Base-by-base conservation (phyloP, 2,329 filamentous ascomycete species). In the Exophiala oligosperma region DNA sequence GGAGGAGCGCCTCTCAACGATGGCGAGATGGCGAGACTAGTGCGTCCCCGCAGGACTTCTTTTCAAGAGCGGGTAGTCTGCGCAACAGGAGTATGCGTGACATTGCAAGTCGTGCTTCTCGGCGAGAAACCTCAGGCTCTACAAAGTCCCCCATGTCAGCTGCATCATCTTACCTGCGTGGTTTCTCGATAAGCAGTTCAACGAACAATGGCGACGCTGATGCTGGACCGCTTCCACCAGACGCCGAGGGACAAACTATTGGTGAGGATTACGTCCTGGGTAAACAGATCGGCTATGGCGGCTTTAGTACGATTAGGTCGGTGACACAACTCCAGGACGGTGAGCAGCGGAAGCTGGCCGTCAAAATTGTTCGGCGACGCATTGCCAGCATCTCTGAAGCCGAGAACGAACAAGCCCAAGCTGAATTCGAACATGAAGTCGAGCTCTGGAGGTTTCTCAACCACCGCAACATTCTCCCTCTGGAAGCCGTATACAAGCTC, bases 351-450 rank as follows among this genome's bases (percentile, higher is more conserved):
- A 71, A 70, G 17, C 69, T 76, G 7, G 86, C 86, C 2, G 86
- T 89, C 61, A 89, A 89, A 69, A 86, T 89, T 64, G 84, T 89
- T 17, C 84, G 80, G 61, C 87, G 86, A 67, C 76, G 81, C 50
- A 75, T 85, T 23, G 70, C 73, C 9, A 78, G 80, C 54, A 81
- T 80, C 62, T 78, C 76, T 28, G 85, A 88, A 61, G 71, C 74
- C 17, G 84, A 87, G 64, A 88, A 88, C 62, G 86, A 89, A 41
- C 79, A 81, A 62, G 79, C 84, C 11, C 86, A 88, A 68, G 82
- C 84, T 9, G 83, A 87, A 63, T 86, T 89, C 60, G 86, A 88
- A 66, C 86, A 88, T 61, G 86, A 89, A 74, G 83, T 88, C 47
- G 80, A 83, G 44, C 80, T 89, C 41, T 89, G 86, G 86, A 80